Base-by-base conservation (phyloP, 495 filamentous ascomycete genomes). In the Aspergillus olivimuriae region DNA sequence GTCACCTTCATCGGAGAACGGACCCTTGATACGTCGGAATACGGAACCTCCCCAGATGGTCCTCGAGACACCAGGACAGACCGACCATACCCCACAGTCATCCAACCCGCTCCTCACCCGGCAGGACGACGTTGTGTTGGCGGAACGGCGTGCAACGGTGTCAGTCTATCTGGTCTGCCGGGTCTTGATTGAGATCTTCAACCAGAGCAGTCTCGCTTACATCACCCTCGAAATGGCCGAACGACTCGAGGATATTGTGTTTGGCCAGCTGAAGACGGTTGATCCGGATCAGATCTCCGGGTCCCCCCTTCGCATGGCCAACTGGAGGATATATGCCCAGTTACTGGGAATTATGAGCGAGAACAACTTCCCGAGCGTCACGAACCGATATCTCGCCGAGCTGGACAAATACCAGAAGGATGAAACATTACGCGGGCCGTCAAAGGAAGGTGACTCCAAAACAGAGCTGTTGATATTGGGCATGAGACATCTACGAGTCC, bases 121-220 rank as follows among this genome's bases (percentile, higher is more conserved):
- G 51, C 79, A 87, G 44, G 82, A 84, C 44, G 80, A 73, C 52
- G 79, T 88, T 18, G 72, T 78, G 32, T 74, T 89, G 54, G 81
- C 85, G 2, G 92, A 98, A 60, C 78, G 89, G 46, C 81, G 87
- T 10, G 94, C 92, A 4, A 87, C 86, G 0, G 83, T 94, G 2
- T 94, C 94, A 10, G 92, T 96, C 26, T 98, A 94, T 56, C 80
- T 98, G 21, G 83, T 96, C 8, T 97, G 92, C 59, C 77, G 92
- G 34, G 89, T 97, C 8, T 70, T 98, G 44, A 86, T 95, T 23
- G 92, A 96, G 63, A 89, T 98, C 31, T 87, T 95, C 65, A 82
- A 81, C 12, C 89, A 97, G 61, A 95, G 86, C 45, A 91, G 76
- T 12, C 66, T 96, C 28, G 77, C 81, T 19, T 81, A 77, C 19